A percentile compares a stretch with the other conserved stretches of the same genome.
phyloP scores from a whole-genome alignment of 306 rosid genomes.

The Quercus suber region DNA sequence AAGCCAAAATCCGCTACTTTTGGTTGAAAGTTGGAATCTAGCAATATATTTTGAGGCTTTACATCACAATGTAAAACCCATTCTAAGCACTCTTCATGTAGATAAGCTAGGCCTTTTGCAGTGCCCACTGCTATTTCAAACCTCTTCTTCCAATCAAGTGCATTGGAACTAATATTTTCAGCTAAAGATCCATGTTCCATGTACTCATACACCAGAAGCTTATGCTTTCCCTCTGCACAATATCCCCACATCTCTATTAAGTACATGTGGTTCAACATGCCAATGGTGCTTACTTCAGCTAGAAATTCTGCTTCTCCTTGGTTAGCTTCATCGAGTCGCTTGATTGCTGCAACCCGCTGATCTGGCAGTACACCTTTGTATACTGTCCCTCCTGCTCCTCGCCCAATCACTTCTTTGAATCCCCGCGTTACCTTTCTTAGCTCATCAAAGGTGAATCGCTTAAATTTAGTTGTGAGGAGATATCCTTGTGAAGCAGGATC shows the following conservation, averaged over 20 bases:
- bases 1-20: too few relatives aligned
- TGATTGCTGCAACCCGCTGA: slow-evolving; percentile 26
- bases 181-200: slow-evolving; percentile 32
- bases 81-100: slow-evolving; percentile 38
- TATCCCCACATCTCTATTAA: slow-evolving; percentile 41
- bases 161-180: slow-evolving; percentile 9
- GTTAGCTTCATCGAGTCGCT: slow-evolving; percentile 16
- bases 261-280: slow-evolving; percentile 32
- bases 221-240: slow-evolving; percentile 31
- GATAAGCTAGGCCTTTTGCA: slow-evolving; percentile 37
- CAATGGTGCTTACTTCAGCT: slow-evolving; percentile 30
- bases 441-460: slow-evolving; percentile 22
- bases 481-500: slow-evolving; percentile 6
- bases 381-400: slow-evolving; percentile 34
- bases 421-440: slow-evolving; percentile 22
- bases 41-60: too few relatives aligned
- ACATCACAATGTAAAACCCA: slow-evolving; percentile 11
- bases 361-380: slow-evolving; percentile 25
- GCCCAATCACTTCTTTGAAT: slow-evolving; percentile 34
- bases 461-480: slow-evolving; percentile 26
- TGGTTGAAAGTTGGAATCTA: too few relatives aligned
- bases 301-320: slow-evolving; percentile 40
- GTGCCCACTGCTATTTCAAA: slow-evolving; percentile 37
- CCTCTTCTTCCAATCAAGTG: slow-evolving; percentile 27
- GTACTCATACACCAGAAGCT: slow-evolving; percentile 35